Percentiles rank a stretch among this genome's conserved stretches.
Conservation (phyloP, 2,329 filamentous ascomycete genomes). For the Exophiala alcalophila region DNA sequence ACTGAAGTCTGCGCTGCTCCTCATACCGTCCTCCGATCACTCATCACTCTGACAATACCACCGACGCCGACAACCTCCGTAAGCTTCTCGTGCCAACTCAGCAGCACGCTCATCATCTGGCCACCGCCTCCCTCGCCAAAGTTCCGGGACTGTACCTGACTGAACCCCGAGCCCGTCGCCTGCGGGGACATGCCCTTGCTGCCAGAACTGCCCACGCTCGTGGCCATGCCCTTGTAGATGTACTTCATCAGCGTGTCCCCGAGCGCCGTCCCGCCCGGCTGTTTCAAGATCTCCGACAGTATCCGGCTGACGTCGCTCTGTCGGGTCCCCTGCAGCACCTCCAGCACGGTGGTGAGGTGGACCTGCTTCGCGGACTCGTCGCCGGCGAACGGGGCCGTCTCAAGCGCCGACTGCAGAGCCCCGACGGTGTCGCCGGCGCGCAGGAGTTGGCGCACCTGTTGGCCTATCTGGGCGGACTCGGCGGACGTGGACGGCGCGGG, state of each 20-base stretch:
- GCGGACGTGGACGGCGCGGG: conserved; percentile 68
- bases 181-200: conserved; percentile 55
- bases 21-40: conserved; percentile 87
- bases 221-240: conserved; percentile 56
- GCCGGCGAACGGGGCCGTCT: conserved; percentile 71
- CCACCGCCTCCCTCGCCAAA: conserved; percentile 67
- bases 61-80: conserved; percentile 90
- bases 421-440: conserved; percentile 84
- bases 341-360: conserved; percentile 81
- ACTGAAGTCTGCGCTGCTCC: no score
- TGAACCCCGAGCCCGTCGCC: conserved; percentile 70
- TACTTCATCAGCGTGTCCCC: conserved; percentile 98
- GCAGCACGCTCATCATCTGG: conserved; percentile 88
- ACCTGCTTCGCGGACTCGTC: conserved; percentile 65
- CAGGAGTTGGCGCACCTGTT: conserved; percentile 82
- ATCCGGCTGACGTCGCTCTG: conserved; percentile 92
- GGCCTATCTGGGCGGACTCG: conserved; percentile 73
- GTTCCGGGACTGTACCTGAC: conserved; percentile 64
- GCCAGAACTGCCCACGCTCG: conserved; percentile 18
- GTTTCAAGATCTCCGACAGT: conserved; percentile 73
- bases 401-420: conserved; percentile 76
- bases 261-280: conserved; percentile 76
- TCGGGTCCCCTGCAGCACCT: conserved; percentile 94
- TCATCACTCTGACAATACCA: conserved; percentile 93
- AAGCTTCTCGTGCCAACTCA: conserved; percentile 99